Percentiles rank a stretch among this genome's conserved stretches.
These are phyloP conservation scores for Globisporangium abappressorium DNA, from an alignment of 352 stramenopile species.

Conservation along the genomic window DNA sequence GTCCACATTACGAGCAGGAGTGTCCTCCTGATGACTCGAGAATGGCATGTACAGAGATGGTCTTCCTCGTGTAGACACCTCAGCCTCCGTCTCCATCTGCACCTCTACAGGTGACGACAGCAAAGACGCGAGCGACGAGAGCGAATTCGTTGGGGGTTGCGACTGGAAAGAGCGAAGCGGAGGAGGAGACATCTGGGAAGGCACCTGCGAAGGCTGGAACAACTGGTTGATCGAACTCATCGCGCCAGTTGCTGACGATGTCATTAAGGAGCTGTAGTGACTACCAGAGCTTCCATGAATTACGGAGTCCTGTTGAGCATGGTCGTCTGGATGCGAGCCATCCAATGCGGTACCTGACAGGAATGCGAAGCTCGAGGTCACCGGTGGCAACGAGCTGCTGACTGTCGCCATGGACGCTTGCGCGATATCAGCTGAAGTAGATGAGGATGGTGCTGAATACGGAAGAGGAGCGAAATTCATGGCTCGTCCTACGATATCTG, in stretches of 20 bases:
- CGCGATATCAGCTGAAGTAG: not conserved
- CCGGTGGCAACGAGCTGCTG: not conserved
- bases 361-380: not conserved
- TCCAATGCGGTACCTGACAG: not conserved
- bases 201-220: not conserved
- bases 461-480: not conserved
- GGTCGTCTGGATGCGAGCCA: not conserved
- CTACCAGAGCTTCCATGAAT: not conserved
- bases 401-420: not conserved
- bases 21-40: not conserved
- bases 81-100: not conserved
- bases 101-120: not conserved
- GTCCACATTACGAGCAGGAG: not conserved
- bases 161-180: not conserved
- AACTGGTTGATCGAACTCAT: not conserved
- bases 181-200: not conserved
- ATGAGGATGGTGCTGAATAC: no score
- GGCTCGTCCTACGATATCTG: not conserved
- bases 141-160: not conserved
- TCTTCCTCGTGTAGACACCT: not conserved
- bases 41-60: not conserved
- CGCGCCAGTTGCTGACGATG: not conserved
- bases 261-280: not conserved
- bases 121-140: conserved; percentile 6
- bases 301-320: not conserved